Percentiles rank a stretch among this genome's conserved stretches.
Evolutionary conservation across 2,329 filamentous ascomycete species (phyloP).

Genomic region (Zelopaecilomyces penicillatus): DNA sequence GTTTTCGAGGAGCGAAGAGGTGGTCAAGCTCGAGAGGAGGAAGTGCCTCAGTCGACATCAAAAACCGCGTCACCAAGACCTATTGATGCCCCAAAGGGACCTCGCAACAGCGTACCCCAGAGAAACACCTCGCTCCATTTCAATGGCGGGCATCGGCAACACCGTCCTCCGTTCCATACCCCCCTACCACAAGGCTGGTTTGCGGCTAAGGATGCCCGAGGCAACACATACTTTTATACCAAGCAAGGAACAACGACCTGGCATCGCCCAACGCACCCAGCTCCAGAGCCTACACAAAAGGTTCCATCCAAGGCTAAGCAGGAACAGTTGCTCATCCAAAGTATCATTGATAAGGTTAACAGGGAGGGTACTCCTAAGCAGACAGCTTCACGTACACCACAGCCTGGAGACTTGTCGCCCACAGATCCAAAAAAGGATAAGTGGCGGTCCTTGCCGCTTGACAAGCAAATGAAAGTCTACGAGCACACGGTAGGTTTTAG

Average conservation of each 20-base stretch:
- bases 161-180: slow-evolving; percentile 46
- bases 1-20: slow-evolving; percentile 55
- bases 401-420: slow-evolving; percentile 45
- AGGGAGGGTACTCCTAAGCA: slow-evolving; percentile 50
- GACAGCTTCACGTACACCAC: slow-evolving; percentile 55
- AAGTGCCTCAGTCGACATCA: slow-evolving; percentile 22
- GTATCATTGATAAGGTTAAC: slow-evolving; percentile 78
- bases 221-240: slow-evolving; percentile 80
- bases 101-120: slow-evolving; percentile 51
- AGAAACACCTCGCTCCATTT: slow-evolving; percentile 44
- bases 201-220: slow-evolving; percentile 59
- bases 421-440: slow-evolving; percentile 57
- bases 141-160: slow-evolving; percentile 31
- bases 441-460: slow-evolving; percentile 60
- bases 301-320: slow-evolving; percentile 54
- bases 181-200: slow-evolving; percentile 81
- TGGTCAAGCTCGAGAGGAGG: slow-evolving; percentile 32
- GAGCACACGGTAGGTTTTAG: slow-evolving; percentile 72
- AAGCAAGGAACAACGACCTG: slow-evolving; percentile 71
- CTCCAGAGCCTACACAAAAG: slow-evolving; percentile 51
- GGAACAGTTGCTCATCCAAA: slow-evolving; percentile 67
- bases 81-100: slow-evolving; percentile 48
- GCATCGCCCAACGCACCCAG: slow-evolving; percentile 63
- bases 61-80: slow-evolving; percentile 37
- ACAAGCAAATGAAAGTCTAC: slow-evolving; percentile 93